phyloP scores from a whole-genome alignment of 2,329 filamentous ascomycete genomes.

The Trichoderma aggressivum region DNA sequence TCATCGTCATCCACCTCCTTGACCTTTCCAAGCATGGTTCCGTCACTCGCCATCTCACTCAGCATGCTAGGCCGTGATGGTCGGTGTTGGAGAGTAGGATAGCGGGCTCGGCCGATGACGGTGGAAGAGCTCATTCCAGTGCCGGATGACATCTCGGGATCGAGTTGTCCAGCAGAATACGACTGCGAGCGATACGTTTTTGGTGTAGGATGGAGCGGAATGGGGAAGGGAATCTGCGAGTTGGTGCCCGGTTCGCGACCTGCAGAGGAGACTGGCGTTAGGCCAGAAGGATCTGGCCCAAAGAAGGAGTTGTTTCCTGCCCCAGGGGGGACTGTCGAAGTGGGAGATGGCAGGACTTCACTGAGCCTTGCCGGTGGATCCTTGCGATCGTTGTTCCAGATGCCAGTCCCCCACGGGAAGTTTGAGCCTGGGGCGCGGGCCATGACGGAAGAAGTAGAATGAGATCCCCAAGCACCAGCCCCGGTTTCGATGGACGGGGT shows the following conservation, averaged over 20 bases:
- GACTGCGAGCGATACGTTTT: conserved; percentile 96
- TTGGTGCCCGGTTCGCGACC: conserved; percentile 53
- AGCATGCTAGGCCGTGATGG: conserved; percentile 76
- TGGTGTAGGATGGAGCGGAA: conserved; percentile 82
- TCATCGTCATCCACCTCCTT: conserved; percentile 68
- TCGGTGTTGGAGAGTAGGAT: conserved; percentile 72
- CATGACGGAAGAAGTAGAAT: conserved; percentile 46
- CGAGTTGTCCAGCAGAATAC: conserved; percentile 89
- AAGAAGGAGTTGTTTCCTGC: conserved; percentile 47
- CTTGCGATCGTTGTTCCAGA: conserved; percentile 78
- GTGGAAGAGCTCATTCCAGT: conserved; percentile 45
- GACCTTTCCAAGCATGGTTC: conserved; percentile 61
- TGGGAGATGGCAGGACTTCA: conserved; percentile 73
- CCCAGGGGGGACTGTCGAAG: conserved; percentile 54
- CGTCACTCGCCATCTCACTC: conserved; percentile 66
- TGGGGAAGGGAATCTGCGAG: conserved; percentile 76
- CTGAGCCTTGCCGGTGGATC: conserved; percentile 71
- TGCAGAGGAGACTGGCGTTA: conserved; percentile 49
- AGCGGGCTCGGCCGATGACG: conserved; percentile 52
- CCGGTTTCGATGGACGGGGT: conserved; percentile 68
- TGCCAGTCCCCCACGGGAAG: conserved; percentile 75
- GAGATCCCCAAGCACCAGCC: conserved; percentile 51
- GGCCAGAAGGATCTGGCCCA: conserved; percentile 39
- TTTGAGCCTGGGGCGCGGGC: conserved; percentile 49
- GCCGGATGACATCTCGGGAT: conserved; percentile 55